Evolutionary conservation across 1,284 basidiomycete species (phyloP).

Genomic region (Sparassis latifolia): DNA sequence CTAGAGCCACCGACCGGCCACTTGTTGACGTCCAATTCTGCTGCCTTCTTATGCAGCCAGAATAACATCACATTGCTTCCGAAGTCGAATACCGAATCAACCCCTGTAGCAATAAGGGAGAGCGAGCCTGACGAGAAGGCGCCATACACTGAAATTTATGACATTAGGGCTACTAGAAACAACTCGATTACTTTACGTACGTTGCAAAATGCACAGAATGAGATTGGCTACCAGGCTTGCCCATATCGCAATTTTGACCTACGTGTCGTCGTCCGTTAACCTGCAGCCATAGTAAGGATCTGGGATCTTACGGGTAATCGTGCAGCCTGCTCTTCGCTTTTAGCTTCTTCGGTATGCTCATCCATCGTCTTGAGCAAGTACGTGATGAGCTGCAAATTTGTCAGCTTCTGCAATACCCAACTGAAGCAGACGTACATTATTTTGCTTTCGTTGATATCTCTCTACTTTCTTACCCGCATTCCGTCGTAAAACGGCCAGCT

Average conservation of each 20-base stretch:
- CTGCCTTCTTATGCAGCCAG: conserved; percentile 75
- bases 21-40: conserved; percentile 68
- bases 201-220: conserved; percentile 58
- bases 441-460: conserved; percentile 78
- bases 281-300: neutral
- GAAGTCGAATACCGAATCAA: conserved; percentile 89
- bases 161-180: neutral
- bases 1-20: conserved; percentile 92
- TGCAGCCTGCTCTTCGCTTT: conserved; percentile 53
- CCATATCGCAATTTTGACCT: conserved; percentile 87
- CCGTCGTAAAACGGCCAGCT: conserved; percentile 56
- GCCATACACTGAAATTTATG: conserved; percentile 60
- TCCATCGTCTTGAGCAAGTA: conserved; percentile 87
- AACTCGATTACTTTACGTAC: conserved; percentile 32
- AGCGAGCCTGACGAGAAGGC: conserved; percentile 83
- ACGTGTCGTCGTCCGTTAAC: neutral
- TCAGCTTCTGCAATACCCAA: neutral
- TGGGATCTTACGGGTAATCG: conserved; percentile 53
- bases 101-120: conserved; percentile 84
- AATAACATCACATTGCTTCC: conserved; percentile 86
- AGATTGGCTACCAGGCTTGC: conserved; percentile 79
- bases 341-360: conserved; percentile 73
- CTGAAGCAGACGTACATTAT: conserved; percentile 47
- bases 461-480: conserved; percentile 59
- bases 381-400: conserved; percentile 57